phyloP scores from a whole-genome alignment of 2,329 filamentous ascomycete species.

The Scytalidium lignicola region DNA sequence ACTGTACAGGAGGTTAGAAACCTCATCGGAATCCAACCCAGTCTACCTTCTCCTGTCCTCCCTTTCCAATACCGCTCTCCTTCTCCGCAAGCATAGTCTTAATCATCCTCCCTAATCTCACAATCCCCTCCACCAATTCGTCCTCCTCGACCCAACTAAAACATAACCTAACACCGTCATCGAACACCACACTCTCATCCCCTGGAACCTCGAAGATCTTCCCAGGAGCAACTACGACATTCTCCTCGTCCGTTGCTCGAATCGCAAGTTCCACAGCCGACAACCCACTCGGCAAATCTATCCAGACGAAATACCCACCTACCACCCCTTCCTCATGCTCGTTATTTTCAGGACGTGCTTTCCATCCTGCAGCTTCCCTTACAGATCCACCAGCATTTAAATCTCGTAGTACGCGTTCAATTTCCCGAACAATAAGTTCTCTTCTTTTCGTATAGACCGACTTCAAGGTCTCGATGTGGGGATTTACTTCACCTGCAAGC shows the following conservation, averaged over 20 bases:
- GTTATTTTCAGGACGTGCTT: slow-evolving; percentile 28
- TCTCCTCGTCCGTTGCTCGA: slow-evolving; percentile 55
- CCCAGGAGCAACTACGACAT: slow-evolving; percentile 63
- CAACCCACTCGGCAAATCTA: slow-evolving; percentile 50
- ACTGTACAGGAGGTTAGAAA: too few species aligned
- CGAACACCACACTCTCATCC: slow-evolving; percentile 52
- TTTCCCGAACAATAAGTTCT: slow-evolving; percentile 49
- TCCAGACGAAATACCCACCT: slow-evolving; percentile 85
- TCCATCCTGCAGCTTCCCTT: slow-evolving; percentile 23
- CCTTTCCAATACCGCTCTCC: background rate
- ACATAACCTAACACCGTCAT: slow-evolving; percentile 57
- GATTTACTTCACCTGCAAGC: slow-evolving; percentile 36
- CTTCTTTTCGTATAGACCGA: slow-evolving; percentile 44
- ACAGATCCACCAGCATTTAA: slow-evolving; percentile 46
- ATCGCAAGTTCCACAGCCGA: slow-evolving; percentile 52
- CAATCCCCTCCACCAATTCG: slow-evolving; percentile 61
- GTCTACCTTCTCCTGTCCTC: background rate
- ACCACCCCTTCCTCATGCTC: slow-evolving; percentile 45
- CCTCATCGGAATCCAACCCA: background rate
- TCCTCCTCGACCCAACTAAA: slow-evolving; percentile 69
- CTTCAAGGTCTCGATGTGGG: slow-evolving; percentile 37
- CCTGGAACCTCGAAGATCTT: slow-evolving; percentile 63
- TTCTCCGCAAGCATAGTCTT: slow-evolving; percentile 22
- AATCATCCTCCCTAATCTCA: slow-evolving; percentile 49
- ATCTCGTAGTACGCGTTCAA: slow-evolving; percentile 55